Evolutionary conservation across 2,329 filamentous ascomycete species (phyloP).

Genomic region (Colletotrichum zoysiae): DNA sequence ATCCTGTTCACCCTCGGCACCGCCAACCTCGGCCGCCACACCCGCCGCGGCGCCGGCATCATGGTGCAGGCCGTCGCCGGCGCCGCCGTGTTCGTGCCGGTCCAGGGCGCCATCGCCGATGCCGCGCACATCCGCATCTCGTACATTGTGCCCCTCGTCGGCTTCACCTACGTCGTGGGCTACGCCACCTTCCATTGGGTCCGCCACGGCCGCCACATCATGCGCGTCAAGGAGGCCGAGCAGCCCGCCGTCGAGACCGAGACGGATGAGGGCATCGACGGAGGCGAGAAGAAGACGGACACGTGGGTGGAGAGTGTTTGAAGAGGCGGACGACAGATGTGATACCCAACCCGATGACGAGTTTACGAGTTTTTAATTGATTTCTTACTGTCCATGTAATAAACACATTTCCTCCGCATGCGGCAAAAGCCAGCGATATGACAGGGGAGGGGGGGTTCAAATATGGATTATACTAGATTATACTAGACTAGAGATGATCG

Average conservation of each 20-base stretch:
- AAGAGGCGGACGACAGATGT: neutral
- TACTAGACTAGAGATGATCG: neutral
- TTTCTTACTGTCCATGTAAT: neutral
- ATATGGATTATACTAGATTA: conserved; percentile 11
- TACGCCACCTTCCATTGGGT: conserved; percentile 51
- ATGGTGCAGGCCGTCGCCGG: conserved; percentile 68
- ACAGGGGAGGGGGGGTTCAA: neutral
- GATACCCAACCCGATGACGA: conserved; percentile 8
- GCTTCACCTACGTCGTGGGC: conserved; percentile 54
- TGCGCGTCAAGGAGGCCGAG: conserved; percentile 49
- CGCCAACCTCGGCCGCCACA: conserved; percentile 76
- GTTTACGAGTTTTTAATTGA: conserved; percentile 1
- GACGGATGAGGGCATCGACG: conserved; percentile 5
- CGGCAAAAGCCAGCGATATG: neutral
- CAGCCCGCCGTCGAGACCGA: conserved; percentile 38
- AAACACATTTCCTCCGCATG: neutral
- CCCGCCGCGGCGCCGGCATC: conserved; percentile 78
- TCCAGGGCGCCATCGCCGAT: conserved; percentile 62
- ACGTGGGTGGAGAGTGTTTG: conserved; percentile 29
- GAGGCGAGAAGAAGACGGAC: conserved; percentile 10
- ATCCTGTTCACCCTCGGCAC: conserved; percentile 70
- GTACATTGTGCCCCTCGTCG: conserved; percentile 58
- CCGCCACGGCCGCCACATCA: conserved; percentile 48
- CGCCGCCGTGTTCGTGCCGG: conserved; percentile 67
- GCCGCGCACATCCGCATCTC: conserved; percentile 55